phyloP scores from a whole-genome alignment of 768 basidiomycete genomes.

The Auricularia sp. region DNA sequence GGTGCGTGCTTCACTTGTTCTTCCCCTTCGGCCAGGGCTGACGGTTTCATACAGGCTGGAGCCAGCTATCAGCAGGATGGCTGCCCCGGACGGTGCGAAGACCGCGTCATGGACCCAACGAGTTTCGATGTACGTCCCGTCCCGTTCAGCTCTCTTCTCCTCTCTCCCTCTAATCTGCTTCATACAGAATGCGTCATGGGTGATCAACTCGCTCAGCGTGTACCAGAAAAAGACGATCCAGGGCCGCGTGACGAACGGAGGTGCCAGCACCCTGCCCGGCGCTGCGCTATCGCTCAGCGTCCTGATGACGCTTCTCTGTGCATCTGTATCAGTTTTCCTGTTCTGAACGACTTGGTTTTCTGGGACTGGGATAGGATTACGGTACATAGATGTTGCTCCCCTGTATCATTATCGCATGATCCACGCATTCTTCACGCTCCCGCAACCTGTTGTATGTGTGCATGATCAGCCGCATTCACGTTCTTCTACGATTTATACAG shows the following conservation, averaged over 20 bases:
- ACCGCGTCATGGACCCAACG: constrained; percentile 49
- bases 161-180: constrained; percentile 5
- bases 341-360: too few species aligned
- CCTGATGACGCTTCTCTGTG: too few species aligned
- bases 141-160: background rate
- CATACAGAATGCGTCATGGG: constrained; percentile 66
- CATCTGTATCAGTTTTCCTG: too few species aligned
- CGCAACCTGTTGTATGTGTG: too few species aligned
- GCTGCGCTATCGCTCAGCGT: too few species aligned
- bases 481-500: too few species aligned
- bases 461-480: too few species aligned
- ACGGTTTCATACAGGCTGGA: constrained; percentile 37
- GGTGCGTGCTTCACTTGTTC: background rate
- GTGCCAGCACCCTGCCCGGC: background rate
- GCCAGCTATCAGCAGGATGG: constrained; percentile 35
- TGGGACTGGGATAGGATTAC: too few species aligned
- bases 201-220: constrained; percentile 68
- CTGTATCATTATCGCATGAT: too few species aligned
- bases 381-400: too few species aligned
- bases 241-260: constrained; percentile 1
- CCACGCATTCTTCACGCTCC: too few species aligned
- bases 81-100: constrained; percentile 65
- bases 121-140: constrained; percentile 54
- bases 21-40: background rate
- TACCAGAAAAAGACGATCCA: constrained; percentile 47